Base-by-base conservation (phyloP, 2,329 filamentous ascomycete species). In the Septoria petroselini region DNA sequence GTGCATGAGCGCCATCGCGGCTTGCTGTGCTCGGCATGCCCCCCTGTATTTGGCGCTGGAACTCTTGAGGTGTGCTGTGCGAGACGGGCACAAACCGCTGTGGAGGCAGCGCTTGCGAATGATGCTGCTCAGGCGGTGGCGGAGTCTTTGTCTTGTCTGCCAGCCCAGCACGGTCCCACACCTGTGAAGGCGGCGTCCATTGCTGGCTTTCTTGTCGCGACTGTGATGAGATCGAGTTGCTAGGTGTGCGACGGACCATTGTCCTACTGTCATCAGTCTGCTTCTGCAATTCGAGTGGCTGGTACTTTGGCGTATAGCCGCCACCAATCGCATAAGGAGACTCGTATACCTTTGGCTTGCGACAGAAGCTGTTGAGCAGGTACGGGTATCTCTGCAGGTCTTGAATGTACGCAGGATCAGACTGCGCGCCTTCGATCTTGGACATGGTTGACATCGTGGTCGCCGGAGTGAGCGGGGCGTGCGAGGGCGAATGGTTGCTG, bases 381-480 rank as follows among this genome's bases (percentile, higher is more conserved):
- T 74, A 74, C 8, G 73, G 73, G 53, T 73, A 75, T 49, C 71
- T 68, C 58, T 68, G 66, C 34, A 75, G 58, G 54, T 73, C 70
- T 58, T 65, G 61, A 56, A 75, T 56, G 54, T 74, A 74, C 48
- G 59, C 63, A 15, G 58, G 61, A 14, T 62, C 64, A 27, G 66
- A 59, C 59, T 68, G 58, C 55, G 62, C 60, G 7, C 27, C 40
- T 25, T 60, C 58, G 17, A 41, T n/a, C 41, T 59, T 62, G 6
- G 59, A 59, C 4, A 43, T 31, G 2, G 57, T 51, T 2, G 62
- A 62, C 7, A 48, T 47, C n/a, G 57, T 58, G n/a, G 69, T 68
- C 52, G 65, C 56, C 56, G 65, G 67, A 41, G 66, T 64, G 4
- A 59, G 41, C 5, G 61, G 61, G 12, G 52, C 57, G 21, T 58